These are phyloP conservation scores for Mucuna pruriens DNA, from an alignment of 306 rosid genomes.

Conservation along the genomic window DNA sequence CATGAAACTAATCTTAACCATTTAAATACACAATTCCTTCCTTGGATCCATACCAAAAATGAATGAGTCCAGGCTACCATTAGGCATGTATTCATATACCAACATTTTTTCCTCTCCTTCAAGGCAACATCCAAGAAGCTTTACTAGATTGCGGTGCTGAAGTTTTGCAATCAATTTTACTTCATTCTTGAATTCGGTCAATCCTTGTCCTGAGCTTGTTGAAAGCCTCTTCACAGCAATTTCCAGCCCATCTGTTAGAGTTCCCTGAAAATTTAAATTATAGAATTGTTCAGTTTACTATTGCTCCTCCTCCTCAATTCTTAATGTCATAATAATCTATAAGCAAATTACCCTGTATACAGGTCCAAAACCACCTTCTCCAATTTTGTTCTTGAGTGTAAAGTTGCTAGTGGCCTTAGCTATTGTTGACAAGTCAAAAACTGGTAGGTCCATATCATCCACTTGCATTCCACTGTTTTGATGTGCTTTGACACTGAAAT, in stretches of 20 bases:
- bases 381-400: slow-evolving; percentile 50
- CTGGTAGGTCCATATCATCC: slow-evolving; percentile 64
- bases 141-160: slow-evolving; percentile 66
- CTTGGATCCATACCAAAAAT: slow-evolving; percentile 47
- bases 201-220: slow-evolving; percentile 52
- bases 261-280: slow-evolving; percentile 47
- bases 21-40: not conserved
- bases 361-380: slow-evolving; percentile 72
- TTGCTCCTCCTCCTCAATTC: not conserved
- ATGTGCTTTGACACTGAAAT: slow-evolving; percentile 28
- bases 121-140: slow-evolving; percentile 61
- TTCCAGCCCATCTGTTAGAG: slow-evolving; percentile 48
- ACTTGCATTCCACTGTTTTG: slow-evolving; percentile 39
- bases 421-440: slow-evolving; percentile 47
- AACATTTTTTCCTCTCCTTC: slow-evolving; percentile 52
- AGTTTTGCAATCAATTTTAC: slow-evolving; percentile 60
- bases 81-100: slow-evolving; percentile 55
- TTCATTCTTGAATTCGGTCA: slow-evolving; percentile 55
- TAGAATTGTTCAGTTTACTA: not conserved
- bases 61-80: slow-evolving; percentile 53
- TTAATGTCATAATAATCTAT: not conserved
- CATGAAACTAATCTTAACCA: not conserved
- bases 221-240: slow-evolving; percentile 70
- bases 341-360: slow-evolving; percentile 50
- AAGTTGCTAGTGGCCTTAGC: slow-evolving; percentile 53